phyloP scores from a whole-genome alignment of 2,329 filamentous ascomycete genomes.

The Sodiomyces alkalinus region DNA sequence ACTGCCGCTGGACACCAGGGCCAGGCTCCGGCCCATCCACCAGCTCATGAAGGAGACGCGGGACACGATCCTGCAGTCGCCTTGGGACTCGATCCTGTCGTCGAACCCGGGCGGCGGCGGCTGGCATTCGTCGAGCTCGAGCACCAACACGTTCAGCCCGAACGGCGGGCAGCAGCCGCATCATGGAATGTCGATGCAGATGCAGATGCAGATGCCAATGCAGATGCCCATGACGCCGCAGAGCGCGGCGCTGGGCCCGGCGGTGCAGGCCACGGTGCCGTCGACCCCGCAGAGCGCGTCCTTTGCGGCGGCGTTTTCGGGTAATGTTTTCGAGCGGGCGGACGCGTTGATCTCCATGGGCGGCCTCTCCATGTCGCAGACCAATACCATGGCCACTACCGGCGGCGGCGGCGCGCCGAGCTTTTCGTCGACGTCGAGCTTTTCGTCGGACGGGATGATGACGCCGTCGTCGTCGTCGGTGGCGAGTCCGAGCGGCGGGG shows the following conservation, averaged over 20 bases:
- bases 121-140: conserved; percentile 6
- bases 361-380: conserved; percentile 41
- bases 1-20: conserved; percentile 51
- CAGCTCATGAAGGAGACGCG: conserved; percentile 69
- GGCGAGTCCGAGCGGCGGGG: no score
- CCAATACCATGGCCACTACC: conserved; percentile 12
- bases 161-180: conserved; percentile 11
- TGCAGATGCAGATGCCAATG: conserved; percentile 17
- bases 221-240: conserved; percentile 70
- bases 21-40: conserved; percentile 66
- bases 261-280: conserved; percentile 78
- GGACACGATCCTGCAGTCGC: conserved; percentile 49
- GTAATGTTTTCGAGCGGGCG: conserved; percentile 45
- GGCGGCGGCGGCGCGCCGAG: conserved; percentile 23
- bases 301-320: conserved; percentile 37
- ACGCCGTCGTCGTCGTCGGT: conserved; percentile 16
- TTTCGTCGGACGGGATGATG: conserved; percentile 23
- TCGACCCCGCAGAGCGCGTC: conserved; percentile 47
- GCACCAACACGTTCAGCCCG: conserved; percentile 8
- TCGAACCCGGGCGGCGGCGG: conserved; percentile 7
- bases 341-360: conserved; percentile 41
- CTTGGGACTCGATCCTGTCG: conserved; percentile 33
- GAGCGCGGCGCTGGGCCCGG: conserved; percentile 76
- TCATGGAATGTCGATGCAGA: conserved; percentile 14
- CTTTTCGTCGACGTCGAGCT: conserved; percentile 24